phyloP scores from a whole-genome alignment of 768 basidiomycete species.

The Suillus decipiens region DNA sequence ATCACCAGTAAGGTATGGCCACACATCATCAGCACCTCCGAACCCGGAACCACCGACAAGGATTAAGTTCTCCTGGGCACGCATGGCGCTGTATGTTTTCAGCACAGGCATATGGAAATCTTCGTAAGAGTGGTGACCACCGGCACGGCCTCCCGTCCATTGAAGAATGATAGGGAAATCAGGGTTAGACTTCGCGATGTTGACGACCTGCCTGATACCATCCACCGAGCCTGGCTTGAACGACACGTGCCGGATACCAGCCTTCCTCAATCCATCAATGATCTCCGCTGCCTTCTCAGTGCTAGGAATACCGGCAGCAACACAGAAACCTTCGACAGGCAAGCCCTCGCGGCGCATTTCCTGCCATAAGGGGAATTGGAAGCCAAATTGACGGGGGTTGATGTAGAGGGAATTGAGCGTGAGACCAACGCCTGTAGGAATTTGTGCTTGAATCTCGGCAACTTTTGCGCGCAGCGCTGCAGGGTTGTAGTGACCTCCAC shows the following conservation, averaged over 20 bases:
- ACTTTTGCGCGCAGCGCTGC: constrained; percentile 88
- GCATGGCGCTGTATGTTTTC: constrained; percentile 86
- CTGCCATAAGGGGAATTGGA: constrained; percentile 98
- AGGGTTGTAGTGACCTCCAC: constrained; percentile 96
- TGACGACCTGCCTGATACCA: constrained; percentile 95
- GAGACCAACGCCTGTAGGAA: constrained; percentile 87
- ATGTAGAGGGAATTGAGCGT: constrained; percentile 97
- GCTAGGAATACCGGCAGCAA: constrained; percentile 95
- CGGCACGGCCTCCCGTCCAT: constrained; percentile 99
- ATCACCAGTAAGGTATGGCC: constrained; percentile 96
- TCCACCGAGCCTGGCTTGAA: constrained; percentile 99
- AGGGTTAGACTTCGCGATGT: constrained; percentile 91
- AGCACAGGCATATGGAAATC: constrained; percentile 98
- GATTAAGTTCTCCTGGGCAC: constrained; percentile 84
- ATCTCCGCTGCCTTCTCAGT: constrained; percentile 98
- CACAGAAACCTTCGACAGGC: constrained; percentile 98
- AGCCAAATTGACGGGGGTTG: constrained; percentile 95
- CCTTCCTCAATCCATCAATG: constrained; percentile 75
- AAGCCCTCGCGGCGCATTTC: constrained; percentile 95
- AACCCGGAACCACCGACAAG: constrained; percentile 96
- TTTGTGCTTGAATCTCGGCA: constrained; percentile 83
- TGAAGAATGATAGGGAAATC: constrained; percentile 97
- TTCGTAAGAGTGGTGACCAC: constrained; percentile 97
- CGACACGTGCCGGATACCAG: constrained; percentile 93
- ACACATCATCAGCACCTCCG: constrained; percentile 91